phyloP scores from a whole-genome alignment of 805 yeast genomes.

The Schizosaccharomyces osmophilus region DNA sequence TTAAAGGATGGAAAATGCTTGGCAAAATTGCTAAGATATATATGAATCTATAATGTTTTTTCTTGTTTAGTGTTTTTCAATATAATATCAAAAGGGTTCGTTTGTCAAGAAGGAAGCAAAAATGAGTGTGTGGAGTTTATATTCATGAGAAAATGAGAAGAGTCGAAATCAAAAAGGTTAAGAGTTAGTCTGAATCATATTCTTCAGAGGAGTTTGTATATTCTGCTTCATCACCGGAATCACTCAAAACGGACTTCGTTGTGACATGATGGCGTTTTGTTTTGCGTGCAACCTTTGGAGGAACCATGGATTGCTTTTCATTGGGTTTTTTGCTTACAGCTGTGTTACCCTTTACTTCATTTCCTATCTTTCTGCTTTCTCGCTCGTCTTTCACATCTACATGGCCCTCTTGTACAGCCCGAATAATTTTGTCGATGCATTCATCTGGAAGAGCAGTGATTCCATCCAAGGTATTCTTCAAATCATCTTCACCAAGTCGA shows the following conservation, averaged over 20 bases:
- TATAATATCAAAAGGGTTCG: too few relatives aligned
- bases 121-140: too few relatives aligned
- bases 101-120: too few relatives aligned
- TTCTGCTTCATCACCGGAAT: neutral
- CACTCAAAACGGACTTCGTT: neutral
- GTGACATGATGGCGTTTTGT: neutral
- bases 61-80: too few relatives aligned
- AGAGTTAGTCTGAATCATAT: neutral
- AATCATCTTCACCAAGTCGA: neutral
- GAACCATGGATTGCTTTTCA: neutral
- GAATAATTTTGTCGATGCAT: neutral
- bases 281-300: neutral
- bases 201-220: neutral
- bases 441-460: neutral
- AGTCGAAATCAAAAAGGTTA: too few relatives aligned
- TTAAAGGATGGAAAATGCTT: too few relatives aligned
- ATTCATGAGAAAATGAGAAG: too few relatives aligned
- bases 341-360: neutral
- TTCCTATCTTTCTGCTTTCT: neutral
- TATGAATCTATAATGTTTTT: too few relatives aligned
- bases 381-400: neutral
- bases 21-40: too few relatives aligned
- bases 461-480: neutral
- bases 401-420: neutral
- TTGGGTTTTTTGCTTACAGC: neutral